These are phyloP conservation scores for Biscogniauxia marginata DNA, from an alignment of 2,329 filamentous ascomycete genomes.

Conservation along the genomic window DNA sequence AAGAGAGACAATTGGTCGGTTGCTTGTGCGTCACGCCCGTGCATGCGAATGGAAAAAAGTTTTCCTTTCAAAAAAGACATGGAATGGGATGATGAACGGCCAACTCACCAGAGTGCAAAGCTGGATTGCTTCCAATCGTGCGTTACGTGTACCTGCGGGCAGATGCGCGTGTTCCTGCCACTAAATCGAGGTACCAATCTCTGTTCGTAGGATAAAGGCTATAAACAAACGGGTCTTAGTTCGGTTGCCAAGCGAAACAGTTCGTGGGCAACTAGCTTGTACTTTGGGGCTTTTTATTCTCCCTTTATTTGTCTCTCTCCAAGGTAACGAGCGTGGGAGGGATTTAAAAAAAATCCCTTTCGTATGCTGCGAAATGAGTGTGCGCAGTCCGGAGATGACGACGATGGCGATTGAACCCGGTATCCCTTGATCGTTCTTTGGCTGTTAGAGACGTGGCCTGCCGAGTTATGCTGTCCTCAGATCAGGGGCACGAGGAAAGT, in stretches of 20 bases:
- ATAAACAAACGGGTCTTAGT: neutral
- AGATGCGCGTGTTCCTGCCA: neutral
- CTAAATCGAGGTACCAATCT: neutral
- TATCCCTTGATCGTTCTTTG: slow-evolving; percentile 18
- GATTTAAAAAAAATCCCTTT: slow-evolving; percentile 12
- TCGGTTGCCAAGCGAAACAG: slow-evolving; percentile 12
- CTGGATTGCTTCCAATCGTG: neutral
- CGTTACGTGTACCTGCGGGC: neutral
- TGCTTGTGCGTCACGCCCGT: neutral
- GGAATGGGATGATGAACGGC: neutral
- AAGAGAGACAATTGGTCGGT: slow-evolving; percentile 6
- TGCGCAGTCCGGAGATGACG: slow-evolving; percentile 22
- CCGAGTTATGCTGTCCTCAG: slow-evolving; percentile 28
- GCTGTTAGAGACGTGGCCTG: slow-evolving; percentile 27
- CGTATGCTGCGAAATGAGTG: slow-evolving; percentile 21
- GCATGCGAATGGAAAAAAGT: neutral
- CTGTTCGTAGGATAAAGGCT: neutral
- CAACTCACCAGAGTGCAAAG: neutral
- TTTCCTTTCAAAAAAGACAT: too few species aligned
- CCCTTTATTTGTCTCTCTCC: slow-evolving; percentile 9
- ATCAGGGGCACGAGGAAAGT: slow-evolving; percentile 27
- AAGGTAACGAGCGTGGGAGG: slow-evolving; percentile 17
- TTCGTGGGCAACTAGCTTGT: neutral
- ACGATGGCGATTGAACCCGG: slow-evolving; percentile 19
- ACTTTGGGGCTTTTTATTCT: slow-evolving; percentile 1